Percentiles rank a stretch among this genome's conserved stretches.
Evolutionary conservation across 1,284 basidiomycete species (phyloP).

Genomic region (Puccinia polysora): DNA sequence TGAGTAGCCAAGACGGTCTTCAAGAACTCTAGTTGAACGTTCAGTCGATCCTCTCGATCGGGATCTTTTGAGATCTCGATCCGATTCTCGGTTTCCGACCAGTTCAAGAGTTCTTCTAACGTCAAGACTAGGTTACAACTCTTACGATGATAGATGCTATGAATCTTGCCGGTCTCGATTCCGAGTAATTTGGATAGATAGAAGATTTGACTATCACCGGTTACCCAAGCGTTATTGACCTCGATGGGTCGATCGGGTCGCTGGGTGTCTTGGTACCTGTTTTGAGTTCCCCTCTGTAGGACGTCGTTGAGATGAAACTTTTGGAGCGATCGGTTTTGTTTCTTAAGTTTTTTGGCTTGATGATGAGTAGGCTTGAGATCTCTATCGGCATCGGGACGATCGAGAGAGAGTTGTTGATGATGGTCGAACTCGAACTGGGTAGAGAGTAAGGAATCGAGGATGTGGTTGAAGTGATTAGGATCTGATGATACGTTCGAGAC

Average conservation of each 20-base stretch:
- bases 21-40: conserved; percentile 7
- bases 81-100: not conserved
- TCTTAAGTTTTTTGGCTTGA: not conserved
- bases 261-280: not conserved
- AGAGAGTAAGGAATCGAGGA: too few species aligned
- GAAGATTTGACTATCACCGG: conserved; percentile 6
- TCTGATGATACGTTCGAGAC: too few species aligned
- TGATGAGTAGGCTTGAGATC: too few species aligned
- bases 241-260: not conserved
- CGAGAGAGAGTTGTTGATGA: too few species aligned
- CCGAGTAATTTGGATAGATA: conserved; percentile 11
- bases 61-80: not conserved
- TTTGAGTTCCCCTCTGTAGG: conserved; percentile 1
- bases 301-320: conserved; percentile 24
- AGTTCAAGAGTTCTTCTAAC: conserved; percentile 30
- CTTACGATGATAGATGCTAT: conserved; percentile 3
- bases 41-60: not conserved
- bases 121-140: conserved; percentile 18
- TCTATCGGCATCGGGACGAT: too few species aligned
- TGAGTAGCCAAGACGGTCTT: not conserved
- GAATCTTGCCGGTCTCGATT: not conserved
- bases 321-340: not conserved
- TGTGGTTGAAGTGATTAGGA: too few species aligned
- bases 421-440: too few species aligned
- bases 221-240: conserved; percentile 27